These are phyloP conservation scores for Mycena leptocephala DNA, from an alignment of 768 basidiomycete species.

Conservation along the genomic window DNA sequence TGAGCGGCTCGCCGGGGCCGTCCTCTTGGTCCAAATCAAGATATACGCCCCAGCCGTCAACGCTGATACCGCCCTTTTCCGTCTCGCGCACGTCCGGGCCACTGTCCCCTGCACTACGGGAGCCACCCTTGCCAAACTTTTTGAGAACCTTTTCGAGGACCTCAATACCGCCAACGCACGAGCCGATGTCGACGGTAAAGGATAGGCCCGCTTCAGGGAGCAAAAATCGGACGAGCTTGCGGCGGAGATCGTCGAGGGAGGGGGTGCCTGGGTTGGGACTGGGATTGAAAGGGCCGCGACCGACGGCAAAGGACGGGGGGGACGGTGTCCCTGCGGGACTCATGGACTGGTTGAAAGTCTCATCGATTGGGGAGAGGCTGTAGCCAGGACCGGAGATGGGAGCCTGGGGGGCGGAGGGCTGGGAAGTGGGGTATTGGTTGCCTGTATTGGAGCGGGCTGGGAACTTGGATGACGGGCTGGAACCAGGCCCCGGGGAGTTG, in stretches of 20 bases:
- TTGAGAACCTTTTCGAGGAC: slow-evolving; percentile 91
- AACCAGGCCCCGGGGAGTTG: slow-evolving; percentile 53
- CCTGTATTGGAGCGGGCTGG: slow-evolving; percentile 62
- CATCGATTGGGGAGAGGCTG: slow-evolving; percentile 83
- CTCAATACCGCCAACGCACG: slow-evolving; percentile 88
- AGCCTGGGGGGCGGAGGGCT: slow-evolving; percentile 57
- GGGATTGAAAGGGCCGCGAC: slow-evolving; percentile 73
- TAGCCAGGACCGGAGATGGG: slow-evolving; percentile 48
- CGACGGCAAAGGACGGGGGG: slow-evolving; percentile 71
- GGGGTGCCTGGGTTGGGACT: slow-evolving; percentile 53
- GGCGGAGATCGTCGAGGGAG: slow-evolving; percentile 84
- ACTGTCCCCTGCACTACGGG: slow-evolving; percentile 62
- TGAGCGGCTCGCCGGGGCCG: slow-evolving; percentile 78
- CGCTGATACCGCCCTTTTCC: slow-evolving; percentile 82
- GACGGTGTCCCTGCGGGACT: slow-evolving; percentile 60
- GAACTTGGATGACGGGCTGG: slow-evolving; percentile 58
- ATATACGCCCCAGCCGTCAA: slow-evolving; percentile 94
- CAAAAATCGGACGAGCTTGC: slow-evolving; percentile 91
- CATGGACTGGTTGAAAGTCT: slow-evolving; percentile 65
- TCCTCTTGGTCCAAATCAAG: slow-evolving; percentile 73
- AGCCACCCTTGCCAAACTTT: slow-evolving; percentile 85
- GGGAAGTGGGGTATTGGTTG: slow-evolving; percentile 73
- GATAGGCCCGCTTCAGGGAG: slow-evolving; percentile 87
- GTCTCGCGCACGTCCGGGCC: slow-evolving; percentile 72
- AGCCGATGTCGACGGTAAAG: slow-evolving; percentile 85